Evolutionary conservation across 2,329 filamentous ascomycete species (phyloP), one percentile per base, ranked within the genome.

Genomic region (Claviceps sp.): DNA sequence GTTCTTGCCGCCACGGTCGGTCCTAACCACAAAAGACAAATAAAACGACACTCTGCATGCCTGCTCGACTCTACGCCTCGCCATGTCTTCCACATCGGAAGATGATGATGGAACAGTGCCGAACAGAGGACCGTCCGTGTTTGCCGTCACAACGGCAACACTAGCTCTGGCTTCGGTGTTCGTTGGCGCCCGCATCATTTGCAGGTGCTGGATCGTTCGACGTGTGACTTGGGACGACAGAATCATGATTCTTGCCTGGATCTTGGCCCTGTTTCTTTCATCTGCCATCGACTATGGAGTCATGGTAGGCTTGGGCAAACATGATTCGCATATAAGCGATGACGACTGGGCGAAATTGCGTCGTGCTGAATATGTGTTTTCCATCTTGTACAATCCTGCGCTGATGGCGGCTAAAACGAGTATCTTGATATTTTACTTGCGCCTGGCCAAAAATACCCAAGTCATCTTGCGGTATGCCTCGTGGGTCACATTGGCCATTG

Each of bases 371-470:
- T 84, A 84, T 68, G 75, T 75, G 53, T 82, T 84, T 59, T 81
- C 79, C 6, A 73, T 84, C 40, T 63, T 84, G 55, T 83, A 83
- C 82, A 94, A 95, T 63, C 89, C 89, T 13, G 85, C 87, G 3
- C 74, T 95, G 52, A 94, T 95, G 87, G 82, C 85, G 2, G 88
- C 88, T 49, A 96, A 96, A 69, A 89, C 87, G 0, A 94, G 88
- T n/a, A 87, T 96, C 60, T 75, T 96, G 53, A 76, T 93, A 50
- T 96, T 96, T 67, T 96, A 94, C 68, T 75, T 96, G 48, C 84
- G 85, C 42, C 75, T 96, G 47, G 86, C 88, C 26, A 85, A 84
- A 60, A 86, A 88, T 54, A 83, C 79, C 0, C 82, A 94, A 58
- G 80, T 81, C 56, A 73, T 90, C 48, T 84, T 95, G 57, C 81